Base-by-base conservation (phyloP, 208 protist genomes). In the Crithidia sp. region DNA sequence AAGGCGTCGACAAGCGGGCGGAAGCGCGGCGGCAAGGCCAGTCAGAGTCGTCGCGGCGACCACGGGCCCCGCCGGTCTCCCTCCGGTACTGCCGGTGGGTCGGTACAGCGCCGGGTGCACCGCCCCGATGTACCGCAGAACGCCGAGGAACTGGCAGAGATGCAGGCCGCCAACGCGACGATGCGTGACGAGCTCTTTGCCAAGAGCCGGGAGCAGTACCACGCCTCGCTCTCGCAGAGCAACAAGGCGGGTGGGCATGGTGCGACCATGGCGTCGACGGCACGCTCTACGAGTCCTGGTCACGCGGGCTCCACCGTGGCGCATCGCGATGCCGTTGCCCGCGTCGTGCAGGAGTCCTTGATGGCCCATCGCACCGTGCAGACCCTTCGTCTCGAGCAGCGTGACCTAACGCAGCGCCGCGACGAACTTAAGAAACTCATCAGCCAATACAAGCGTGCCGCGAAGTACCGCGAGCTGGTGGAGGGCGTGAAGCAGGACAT, bases 401-500 rank as follows among this genome's bases (percentile, higher is more conserved):
- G 82, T 17, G 64, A 86, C 8, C 77, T 95, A 12, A 37, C 74
- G 4, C 56, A 73, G 41, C 65, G 77, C 67, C 82, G 77, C 14
- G 74, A 84, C 19, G 61, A 88, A 54, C 76, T 95, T 49, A 76
- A 77, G 41, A 70, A 71, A 58, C 72, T 84, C 6, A 62, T 92
- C 10, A 45, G 53, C 1, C 45, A 68, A 55, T 88, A 90, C 66
- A 85, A 83, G 41, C 77, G 67, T 45, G 73, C 87, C n/a, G 53
- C 66, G 41, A 71, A 74, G 66, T 92, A 88, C 71, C 63, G 74
- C 53, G 49, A 80, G 16, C 60, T 90, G 40, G 82, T 91, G 14
- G 77, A 87, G 56, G 64, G 71, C 14, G 79, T 75, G 36, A 89
- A 87, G 65, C 39, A 77, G 55, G 85, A 95, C 65, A 90, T 95